Evolutionary conservation across 1,284 basidiomycete species (phyloP).

Genomic region (Apiotrichum laibachii): DNA sequence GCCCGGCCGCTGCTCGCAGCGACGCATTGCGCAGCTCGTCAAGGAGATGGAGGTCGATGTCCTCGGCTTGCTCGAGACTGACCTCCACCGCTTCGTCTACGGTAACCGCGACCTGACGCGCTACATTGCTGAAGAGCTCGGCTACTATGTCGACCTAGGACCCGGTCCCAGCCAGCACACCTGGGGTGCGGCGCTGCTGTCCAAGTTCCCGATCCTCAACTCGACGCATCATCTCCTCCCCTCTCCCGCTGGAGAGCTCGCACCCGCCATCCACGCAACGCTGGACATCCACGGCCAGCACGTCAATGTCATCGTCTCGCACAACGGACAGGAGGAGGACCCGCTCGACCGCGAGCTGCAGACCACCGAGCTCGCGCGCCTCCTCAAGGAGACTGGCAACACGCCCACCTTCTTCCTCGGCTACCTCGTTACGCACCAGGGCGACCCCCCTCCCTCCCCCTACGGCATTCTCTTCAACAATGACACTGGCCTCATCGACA

Average conservation of each 20-base stretch:
- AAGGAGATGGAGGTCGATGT: slow-evolving; percentile 78
- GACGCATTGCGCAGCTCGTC: slow-evolving; percentile 71
- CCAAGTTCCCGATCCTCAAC: slow-evolving; percentile 90
- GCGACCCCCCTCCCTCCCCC: slow-evolving; percentile 69
- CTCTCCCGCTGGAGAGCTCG: slow-evolving; percentile 79
- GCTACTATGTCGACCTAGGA: slow-evolving; percentile 69
- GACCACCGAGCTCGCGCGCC: slow-evolving; percentile 72
- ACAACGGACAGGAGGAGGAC: slow-evolving; percentile 94
- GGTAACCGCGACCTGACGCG: slow-evolving; percentile 87
- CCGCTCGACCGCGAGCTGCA: slow-evolving; percentile 84
- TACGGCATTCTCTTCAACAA: slow-evolving; percentile 69
- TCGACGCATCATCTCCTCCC: slow-evolving; percentile 86
- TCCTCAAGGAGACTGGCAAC: slow-evolving; percentile 71
- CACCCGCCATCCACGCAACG: slow-evolving; percentile 85
- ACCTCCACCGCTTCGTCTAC: slow-evolving; percentile 77
- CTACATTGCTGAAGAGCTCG: slow-evolving; percentile 71
- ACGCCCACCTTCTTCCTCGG: slow-evolving; percentile 81
- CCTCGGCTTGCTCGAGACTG: slow-evolving; percentile 75
- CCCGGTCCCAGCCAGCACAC: slow-evolving; percentile 87
- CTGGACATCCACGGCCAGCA: slow-evolving; percentile 77
- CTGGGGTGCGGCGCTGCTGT: slow-evolving; percentile 81
- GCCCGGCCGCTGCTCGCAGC: slow-evolving; percentile 75
- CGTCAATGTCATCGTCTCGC: slow-evolving; percentile 78
- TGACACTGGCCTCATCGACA: slow-evolving; percentile 52
- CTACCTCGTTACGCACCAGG: slow-evolving; percentile 74